These are phyloP conservation scores for Echites panduratus DNA, from an alignment of 257 asterid genomes.

Conservation along the genomic window DNA sequence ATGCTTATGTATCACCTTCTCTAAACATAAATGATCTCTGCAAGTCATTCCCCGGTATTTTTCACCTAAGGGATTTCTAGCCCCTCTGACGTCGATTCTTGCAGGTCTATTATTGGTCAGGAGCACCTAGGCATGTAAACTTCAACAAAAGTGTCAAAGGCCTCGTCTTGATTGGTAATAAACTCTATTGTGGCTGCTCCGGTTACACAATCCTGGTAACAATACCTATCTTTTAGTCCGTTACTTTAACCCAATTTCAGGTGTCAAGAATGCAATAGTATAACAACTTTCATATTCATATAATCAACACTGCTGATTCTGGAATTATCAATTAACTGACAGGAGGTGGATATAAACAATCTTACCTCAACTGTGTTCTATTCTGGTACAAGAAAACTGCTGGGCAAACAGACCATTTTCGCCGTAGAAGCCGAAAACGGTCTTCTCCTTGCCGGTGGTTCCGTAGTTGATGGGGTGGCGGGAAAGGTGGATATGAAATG, in stretches of 20 bases:
- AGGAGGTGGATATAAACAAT: slow-evolving; percentile 70
- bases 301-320: not conserved
- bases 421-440: slow-evolving; percentile 43
- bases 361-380: slow-evolving; percentile 48
- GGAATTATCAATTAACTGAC: slow-evolving; percentile 14
- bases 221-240: not conserved
- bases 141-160: slow-evolving; percentile 69
- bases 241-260: not conserved
- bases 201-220: slow-evolving; percentile 62
- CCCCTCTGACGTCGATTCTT: slow-evolving; percentile 7
- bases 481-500: slow-evolving; percentile 51
- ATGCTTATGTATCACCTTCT: not conserved
- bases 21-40: not conserved
- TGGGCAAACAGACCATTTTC: slow-evolving; percentile 65
- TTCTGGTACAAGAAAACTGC: slow-evolving; percentile 57
- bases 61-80: not conserved
- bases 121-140: slow-evolving; percentile 47
- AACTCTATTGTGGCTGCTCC: slow-evolving; percentile 72
- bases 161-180: slow-evolving; percentile 45
- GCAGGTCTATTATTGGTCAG: slow-evolving; percentile 77
- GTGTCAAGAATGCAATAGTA: not conserved
- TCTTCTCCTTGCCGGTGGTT: slow-evolving; percentile 47
- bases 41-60: not conserved
- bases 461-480: slow-evolving; percentile 63
- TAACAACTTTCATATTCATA: not conserved